Evolutionary conservation across 2,329 filamentous ascomycete genomes (phyloP), one percentile per base, ranked within the genome.

Genomic region (Annulohypoxylon truncatum): DNA sequence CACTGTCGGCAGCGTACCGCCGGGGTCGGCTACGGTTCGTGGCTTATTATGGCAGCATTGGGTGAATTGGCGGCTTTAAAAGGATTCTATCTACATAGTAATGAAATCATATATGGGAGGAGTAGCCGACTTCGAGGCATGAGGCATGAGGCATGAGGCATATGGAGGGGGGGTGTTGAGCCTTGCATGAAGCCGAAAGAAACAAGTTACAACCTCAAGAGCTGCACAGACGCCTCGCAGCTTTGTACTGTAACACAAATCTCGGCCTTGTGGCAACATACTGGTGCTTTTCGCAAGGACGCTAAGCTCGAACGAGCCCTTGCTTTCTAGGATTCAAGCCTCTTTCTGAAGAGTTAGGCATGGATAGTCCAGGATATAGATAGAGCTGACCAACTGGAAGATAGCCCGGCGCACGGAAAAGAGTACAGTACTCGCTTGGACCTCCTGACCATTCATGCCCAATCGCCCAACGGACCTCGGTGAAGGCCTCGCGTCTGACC

Each of bases 301-400:
- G 67, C 74, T 75, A 75, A 67, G 57, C 74, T 72, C 44, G 71
- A 73, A 71, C 35, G 53, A 68, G 73, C 62, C 63, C 59, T 67
- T 65, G 50, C 67, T 69, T 68, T 61, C 65, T 68, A 65, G 64
- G 66, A 72, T 67, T 66, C 71, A 70, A 70, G 73, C 69, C 72
- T 74, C 72, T 68, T 67, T 53, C 15, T 60, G 28, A 66, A 62
- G 54, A 62, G 54, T 73, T 71, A 74, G 73, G 72, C 72, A 73
- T 70, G 71, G 72, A 74, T 74, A 69, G 73, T 70, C 73, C 71
- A 74, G 75, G 75, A 74, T 75, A 70, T 66, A 71, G 68, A 67
- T 75, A 76, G 63, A 71, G 68, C 77, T 78, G 78, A 75, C 81
- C 81, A 83, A 81, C 81, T 79, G 80, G 80, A 83, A 80, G 74